These are phyloP conservation scores for Chlorella sp. DNA, from an alignment of 139 green algal genomes.

Conservation along the genomic window DNA sequence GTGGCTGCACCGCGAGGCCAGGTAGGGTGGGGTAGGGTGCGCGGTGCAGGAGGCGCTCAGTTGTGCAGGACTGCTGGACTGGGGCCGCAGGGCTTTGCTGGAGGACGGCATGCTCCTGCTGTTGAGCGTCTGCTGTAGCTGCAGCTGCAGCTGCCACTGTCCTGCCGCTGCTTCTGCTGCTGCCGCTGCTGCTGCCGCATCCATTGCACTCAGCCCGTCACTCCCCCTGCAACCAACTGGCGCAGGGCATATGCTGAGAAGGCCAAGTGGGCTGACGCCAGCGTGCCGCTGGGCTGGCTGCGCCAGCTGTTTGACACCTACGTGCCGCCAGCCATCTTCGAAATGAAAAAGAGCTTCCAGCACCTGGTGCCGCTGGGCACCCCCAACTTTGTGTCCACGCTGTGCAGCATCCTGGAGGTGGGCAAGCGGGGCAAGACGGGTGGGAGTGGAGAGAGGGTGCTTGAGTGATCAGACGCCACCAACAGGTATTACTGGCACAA, in stretches of 20 bases:
- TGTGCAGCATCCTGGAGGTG: constrained; percentile 88
- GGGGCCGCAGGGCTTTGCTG: too few relatives aligned
- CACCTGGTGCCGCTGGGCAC: constrained; percentile 76
- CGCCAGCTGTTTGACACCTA: constrained; percentile 84
- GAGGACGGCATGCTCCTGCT: too few relatives aligned
- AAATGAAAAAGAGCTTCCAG: constrained; percentile 87
- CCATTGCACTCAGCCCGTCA: too few relatives aligned
- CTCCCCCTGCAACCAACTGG: neutral
- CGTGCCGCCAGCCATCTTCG: constrained; percentile 83
- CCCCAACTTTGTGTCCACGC: constrained; percentile 81
- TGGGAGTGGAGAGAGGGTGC: neutral
- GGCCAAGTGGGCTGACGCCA: constrained; percentile 84
- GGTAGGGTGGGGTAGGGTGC: neutral
- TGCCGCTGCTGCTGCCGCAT: too few relatives aligned
- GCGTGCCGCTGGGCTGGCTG: constrained; percentile 71
- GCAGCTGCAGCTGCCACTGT: too few relatives aligned
- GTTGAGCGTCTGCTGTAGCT: too few relatives aligned
- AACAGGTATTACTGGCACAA: neutral
- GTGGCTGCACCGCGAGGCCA: constrained; percentile 34
- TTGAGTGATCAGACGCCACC: neutral
- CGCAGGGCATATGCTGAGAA: constrained; percentile 71
- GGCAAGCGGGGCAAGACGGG: neutral
- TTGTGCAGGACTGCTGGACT: too few relatives aligned
- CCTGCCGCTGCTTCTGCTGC: too few relatives aligned
- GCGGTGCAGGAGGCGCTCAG: too few relatives aligned